Base-by-base conservation (phyloP, 805 yeast species). In the Lipomyces starkeyi region DNA sequence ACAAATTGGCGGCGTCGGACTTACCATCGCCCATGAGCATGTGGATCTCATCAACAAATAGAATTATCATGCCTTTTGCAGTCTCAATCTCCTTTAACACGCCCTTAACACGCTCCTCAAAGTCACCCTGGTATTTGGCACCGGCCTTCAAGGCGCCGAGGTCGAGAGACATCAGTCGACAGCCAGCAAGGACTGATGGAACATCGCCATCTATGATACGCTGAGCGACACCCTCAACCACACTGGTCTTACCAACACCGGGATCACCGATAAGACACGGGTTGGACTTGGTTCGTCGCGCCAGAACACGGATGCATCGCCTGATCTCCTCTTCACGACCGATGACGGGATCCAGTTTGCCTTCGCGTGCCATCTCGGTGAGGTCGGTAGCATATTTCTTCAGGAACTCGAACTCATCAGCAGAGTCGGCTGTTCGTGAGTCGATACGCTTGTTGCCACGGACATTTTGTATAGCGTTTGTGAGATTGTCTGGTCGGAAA, bases 1-100 rank as follows among this genome's bases (percentile, higher is more conserved):
- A 86, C 76, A 95, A 86, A 80, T 95, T 95, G 54, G 99, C 99
- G 56, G 97, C 97, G 79, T 95, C 99, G 71, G 91, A 88, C 81
- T 93, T 95, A 78, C 99, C 99, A 78, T 95, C 97, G 75, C 99
- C 99, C 99, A 95, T 95, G 73, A 95, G 86, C 98, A 95, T 95
- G 81, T 95, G 99, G 78, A 95, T 95, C 81, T 95, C 99, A 81
- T 95, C 99, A 75, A 95, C 91, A 82, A 95, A 95, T 67, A 95
- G 84, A 71, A 95, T 88, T 73, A 95, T 92, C 86, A 93, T 85
- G 60, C 87, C 90, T 75, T 89, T 88, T 7, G 76, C 64, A 0
- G 97, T 88, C 74, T 92, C 90, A 75, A 95, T 91, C 76, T 95
- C 99, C 77, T 88, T 92, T 77, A 95, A 84, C 37, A 95, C 98